Evolutionary conservation across 1,284 basidiomycete species (phyloP), one percentile per base, ranked within the genome.

Genomic region (Malassezia equina): DNA sequence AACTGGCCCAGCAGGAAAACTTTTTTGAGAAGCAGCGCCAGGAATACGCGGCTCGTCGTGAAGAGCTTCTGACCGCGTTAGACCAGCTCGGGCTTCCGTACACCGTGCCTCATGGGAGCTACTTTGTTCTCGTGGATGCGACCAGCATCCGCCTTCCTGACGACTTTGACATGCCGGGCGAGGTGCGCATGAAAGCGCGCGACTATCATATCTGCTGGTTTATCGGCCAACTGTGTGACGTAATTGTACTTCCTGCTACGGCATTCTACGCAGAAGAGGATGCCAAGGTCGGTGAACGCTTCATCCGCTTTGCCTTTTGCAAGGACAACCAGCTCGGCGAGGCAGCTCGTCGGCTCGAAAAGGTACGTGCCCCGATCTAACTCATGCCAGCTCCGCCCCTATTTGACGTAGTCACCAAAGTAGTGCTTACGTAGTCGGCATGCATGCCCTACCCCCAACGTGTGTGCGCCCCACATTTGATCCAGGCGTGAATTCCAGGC

Each of bases 1-100:
- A 73, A 36, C 23, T 42, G 88, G 88, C 86, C 1, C 76, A 77
- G 9, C 76, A 85, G 63, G 81, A 83, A 57, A 75, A 80, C 41
- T 99, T 90, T 79, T 91, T 95, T 67, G 81, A 82, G 60, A 83
- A 75, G 21, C 91, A 98, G 72, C 73, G 80, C 15, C 70, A 78
- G 23, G 86, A 93, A 73, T 99, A 99, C 75, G 77, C 79, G 12
- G 88, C 86, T 71, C 80, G 94, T 52, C 81, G 91, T 6, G 76
- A 81, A 34, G 77, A 90, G 23, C 78, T 99, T 13, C 78, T 81
- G 21, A 79, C 82, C 13, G 84, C 83, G 21, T 88, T 99, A 67
- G 90, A 96, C 74, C 78, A 80, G 55, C 78, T 94, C 45, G 91
- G 90, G 1, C 75, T 96, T 62, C 84, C 83, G 53, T 98, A 96